These are phyloP conservation scores for Rhododendron henanense DNA, from an alignment of 148 eudicot genomes.

Conservation along the genomic window DNA sequence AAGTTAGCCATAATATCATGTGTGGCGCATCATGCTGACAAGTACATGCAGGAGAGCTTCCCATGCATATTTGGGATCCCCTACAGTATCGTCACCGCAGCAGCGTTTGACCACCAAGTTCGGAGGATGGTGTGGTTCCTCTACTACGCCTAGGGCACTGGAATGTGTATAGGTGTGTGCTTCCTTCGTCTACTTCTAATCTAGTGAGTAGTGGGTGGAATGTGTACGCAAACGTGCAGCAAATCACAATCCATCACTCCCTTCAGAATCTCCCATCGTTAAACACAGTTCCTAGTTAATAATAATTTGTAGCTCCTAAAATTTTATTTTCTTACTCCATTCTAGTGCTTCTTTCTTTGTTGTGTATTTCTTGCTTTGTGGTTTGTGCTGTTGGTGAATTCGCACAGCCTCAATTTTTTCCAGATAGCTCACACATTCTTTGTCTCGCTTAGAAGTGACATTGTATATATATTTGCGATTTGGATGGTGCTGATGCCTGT, in stretches of 20 bases:
- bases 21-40: neutral
- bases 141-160: neutral
- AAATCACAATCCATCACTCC: neutral
- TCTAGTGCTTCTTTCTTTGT: neutral
- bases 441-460: neutral
- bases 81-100: neutral
- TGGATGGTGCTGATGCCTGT: neutral
- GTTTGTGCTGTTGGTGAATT: conserved; percentile 1
- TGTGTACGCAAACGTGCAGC: conserved; percentile 1
- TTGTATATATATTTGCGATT: neutral
- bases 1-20: neutral
- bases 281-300: conserved; percentile 1
- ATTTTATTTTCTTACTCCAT: neutral
- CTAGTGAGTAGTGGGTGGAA: neutral
- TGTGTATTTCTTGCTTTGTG: neutral
- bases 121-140: neutral
- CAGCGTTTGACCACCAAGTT: neutral
- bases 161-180: neutral
- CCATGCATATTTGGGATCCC: neutral
- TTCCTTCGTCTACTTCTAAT: neutral
- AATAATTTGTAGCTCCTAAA: neutral
- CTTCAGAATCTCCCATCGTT: conserved; percentile 15
- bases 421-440: neutral
- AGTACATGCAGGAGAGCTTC: neutral
- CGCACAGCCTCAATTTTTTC: neutral